Conservation (phyloP, 176 grass and related monocot species). For the Zizania latifolia region DNA sequence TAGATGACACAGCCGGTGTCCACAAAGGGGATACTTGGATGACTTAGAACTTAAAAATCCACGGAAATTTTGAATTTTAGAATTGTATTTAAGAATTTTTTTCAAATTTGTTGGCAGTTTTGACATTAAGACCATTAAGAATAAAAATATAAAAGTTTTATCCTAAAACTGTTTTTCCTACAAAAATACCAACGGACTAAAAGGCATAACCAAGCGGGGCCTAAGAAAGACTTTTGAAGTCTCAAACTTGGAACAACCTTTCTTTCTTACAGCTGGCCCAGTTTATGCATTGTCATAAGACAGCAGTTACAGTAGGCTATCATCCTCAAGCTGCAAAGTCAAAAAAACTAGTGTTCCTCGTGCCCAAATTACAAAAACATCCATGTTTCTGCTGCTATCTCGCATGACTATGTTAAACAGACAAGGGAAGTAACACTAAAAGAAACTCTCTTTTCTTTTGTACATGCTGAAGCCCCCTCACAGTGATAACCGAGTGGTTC, state of each 20-base stretch:
- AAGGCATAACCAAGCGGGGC: no score
- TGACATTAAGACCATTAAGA: no score
- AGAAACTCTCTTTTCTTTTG: not conserved
- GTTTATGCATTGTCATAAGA: not conserved
- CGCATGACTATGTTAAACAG: not conserved
- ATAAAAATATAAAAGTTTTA: no score
- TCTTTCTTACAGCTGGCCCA: not conserved
- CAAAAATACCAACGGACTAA: no score
- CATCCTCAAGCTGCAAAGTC: not conserved
- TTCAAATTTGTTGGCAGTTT: no score
- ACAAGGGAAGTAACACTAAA: not conserved
- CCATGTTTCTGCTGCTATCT: not conserved
- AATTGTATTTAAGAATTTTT: no score
- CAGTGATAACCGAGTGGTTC: not conserved
- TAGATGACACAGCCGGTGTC: no score
- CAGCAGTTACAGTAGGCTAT: not conserved
- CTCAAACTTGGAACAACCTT: not conserved
- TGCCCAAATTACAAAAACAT: conserved; percentile 11
- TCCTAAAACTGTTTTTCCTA: no score
- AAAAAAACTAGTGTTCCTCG: not conserved
- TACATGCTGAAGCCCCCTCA: not conserved
- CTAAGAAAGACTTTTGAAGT: not conserved
- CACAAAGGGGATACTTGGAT: no score
- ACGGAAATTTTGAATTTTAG: no score
- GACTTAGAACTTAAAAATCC: no score